These are phyloP conservation scores for Citrus mangshanensis DNA, from an alignment of 345 rosid species.

Conservation along the genomic window DNA sequence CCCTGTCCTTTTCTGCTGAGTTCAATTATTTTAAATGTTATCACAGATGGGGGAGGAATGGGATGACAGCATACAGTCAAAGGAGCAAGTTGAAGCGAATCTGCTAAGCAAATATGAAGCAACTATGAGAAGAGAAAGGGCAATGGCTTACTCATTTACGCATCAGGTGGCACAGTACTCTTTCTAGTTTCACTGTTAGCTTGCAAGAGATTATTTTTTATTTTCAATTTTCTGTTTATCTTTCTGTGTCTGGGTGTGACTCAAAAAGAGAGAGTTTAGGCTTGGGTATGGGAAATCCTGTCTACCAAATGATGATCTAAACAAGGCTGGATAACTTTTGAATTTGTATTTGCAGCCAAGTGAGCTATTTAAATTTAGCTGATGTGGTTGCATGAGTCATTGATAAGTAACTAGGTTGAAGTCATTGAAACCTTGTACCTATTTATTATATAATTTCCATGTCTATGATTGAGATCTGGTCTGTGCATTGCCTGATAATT, in stretches of 20 bases:
- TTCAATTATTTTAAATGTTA: slow-evolving; percentile 14
- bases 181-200: neutral
- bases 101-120: slow-evolving; percentile 86
- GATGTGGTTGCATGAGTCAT: neutral
- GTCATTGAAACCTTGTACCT: neutral
- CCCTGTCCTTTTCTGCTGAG: neutral
- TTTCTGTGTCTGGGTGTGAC: neutral
- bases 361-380: slow-evolving; percentile 4
- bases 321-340: neutral
- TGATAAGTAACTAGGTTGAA: neutral
- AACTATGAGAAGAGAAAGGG: slow-evolving; percentile 90
- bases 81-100: slow-evolving; percentile 81
- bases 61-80: slow-evolving; percentile 91
- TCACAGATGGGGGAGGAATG: slow-evolving; percentile 83
- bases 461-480: neutral
- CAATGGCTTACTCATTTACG: slow-evolving; percentile 82
- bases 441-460: neutral
- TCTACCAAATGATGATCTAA: too few species aligned
- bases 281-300: neutral
- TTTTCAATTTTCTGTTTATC: neutral
- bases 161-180: slow-evolving; percentile 66
- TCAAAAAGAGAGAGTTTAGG: slow-evolving; percentile 2
- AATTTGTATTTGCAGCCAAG: neutral
- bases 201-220: neutral
- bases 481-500: neutral